Base-by-base conservation (phyloP, 164 flowering plant species). In the Vitis labrusca region DNA sequence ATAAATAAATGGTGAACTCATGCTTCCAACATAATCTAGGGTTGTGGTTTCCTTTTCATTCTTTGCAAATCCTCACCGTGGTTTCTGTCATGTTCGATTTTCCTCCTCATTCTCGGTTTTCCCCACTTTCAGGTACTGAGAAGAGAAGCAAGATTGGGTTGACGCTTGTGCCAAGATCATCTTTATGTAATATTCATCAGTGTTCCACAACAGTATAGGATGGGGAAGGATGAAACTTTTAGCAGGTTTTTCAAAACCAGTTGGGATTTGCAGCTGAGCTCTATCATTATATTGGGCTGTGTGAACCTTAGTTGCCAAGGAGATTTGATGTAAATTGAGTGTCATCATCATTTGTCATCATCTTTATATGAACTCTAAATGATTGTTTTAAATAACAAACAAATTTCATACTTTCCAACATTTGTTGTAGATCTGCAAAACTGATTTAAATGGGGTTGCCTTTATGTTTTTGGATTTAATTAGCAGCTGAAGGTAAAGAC, bases 61-160 rank as follows among this genome's bases (percentile, higher is more conserved):
- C 27, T 15, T 48, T 8, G 48, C 10, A 37, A 37, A 37, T 37
- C 7, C 17, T 58, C 23, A n/a, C 23, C 59, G 44, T 13, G 29
- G 12, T 17, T 53, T 11, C 27, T 58, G 17, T 59, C 15, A n/a
- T 30, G 6, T 58, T 9, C 0, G 61, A 3, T 15, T 56, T 56
- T 56, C 14, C 51, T 56, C 30, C n/a, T 66, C 19, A 62, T 12
- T 61, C 50, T 54, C 1, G 30, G 61, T 50, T 32, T 23, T 44
- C 2, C 68, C 27, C 50, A 37, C 15, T 67, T 68, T 29, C 77
- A 91, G 97, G 97, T 91, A 16, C 84, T 91, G 49, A 77, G 71
- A 73, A 86, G 97, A 73, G 97, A 91, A 83, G 89, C 97, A 54
- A 86, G 91, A 75, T 49, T 89, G 64, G 90, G 89, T 29, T 86